Evolutionary conservation across 768 basidiomycete genomes (phyloP), one percentile per base, ranked within the genome.

Genomic region (Russula ochroleuca): DNA sequence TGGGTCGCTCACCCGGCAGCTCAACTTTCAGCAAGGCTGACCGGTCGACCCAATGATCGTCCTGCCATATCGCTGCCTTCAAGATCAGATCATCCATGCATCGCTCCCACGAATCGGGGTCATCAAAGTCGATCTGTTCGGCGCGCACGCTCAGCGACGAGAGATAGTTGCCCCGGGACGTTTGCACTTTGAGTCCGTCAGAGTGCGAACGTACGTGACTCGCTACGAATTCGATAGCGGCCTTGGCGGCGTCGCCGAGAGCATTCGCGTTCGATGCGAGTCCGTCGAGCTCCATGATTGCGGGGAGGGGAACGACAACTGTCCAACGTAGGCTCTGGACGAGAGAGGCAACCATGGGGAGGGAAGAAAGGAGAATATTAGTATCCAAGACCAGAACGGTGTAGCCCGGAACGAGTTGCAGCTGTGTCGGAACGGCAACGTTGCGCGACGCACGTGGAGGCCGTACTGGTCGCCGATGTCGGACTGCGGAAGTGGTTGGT

Each of bases 281-380:
- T n/a, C 94, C 94, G 68, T 99, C 96, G 9, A 99, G 86, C 69
- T 99, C 97, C 81, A 95, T 98, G 71, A 98, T 83, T 65, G 97
- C 96, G 0, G 94, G 95, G 3, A 98, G 82, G 4, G 97, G 97
- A 0, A 99, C 78, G 62, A 99, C 79, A 51, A 96, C 80, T 0
- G 92, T 97, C 94, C 94, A 98, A 31, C 78, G 78, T 19, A 85
- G 75, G 64, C 85, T 86, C 73, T 96, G 92, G 57, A 98, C 79
- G 63, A 98, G 79, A 14, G 86, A 81, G 0, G 83, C 74, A 63
- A 99, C 80, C 67, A 88, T 78, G 0, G 85, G 73, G 5, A 98
- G 79, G 0, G 92, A 93, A 0, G 92, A 89, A 17, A 98, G 81
- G 0, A 99, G 79, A 61, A 98, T 91, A 76, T 98, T 98, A 53